These are phyloP conservation scores for Apiospora arundinis DNA, from an alignment of 2,329 filamentous ascomycete genomes.

Conservation along the genomic window DNA sequence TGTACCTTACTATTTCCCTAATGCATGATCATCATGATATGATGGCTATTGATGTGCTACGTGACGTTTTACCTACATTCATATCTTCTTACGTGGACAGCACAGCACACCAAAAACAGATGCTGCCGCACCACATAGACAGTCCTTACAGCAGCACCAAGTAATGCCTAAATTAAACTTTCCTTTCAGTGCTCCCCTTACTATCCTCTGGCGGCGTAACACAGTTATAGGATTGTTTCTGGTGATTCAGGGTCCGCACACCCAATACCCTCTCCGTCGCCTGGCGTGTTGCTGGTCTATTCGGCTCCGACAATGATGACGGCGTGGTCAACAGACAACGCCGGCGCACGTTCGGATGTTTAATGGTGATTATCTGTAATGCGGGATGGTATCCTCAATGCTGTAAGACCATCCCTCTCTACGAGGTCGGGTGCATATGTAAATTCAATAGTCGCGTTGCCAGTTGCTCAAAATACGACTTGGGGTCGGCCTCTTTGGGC, in stretches of 20 bases:
- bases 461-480: background rate
- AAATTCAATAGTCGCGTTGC: background rate
- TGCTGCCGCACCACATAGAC: background rate
- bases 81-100: background rate
- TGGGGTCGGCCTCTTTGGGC: background rate
- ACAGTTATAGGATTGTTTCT: background rate
- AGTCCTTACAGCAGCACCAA: background rate
- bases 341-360: background rate
- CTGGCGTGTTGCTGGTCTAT: background rate
- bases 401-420: background rate
- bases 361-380: background rate
- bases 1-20: background rate
- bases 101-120: background rate
- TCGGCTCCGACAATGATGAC: background rate
- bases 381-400: background rate
- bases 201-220: background rate
- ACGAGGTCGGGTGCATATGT: conserved; percentile 4
- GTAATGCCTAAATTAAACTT: background rate
- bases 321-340: background rate
- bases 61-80: background rate
- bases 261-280: background rate
- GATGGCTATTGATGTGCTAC: background rate
- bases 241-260: background rate
- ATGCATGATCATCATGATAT: background rate
- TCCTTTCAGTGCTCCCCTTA: background rate